Conservation (phyloP, 192 early-diverging fungal species). For the Coemansia sp. region DNA sequence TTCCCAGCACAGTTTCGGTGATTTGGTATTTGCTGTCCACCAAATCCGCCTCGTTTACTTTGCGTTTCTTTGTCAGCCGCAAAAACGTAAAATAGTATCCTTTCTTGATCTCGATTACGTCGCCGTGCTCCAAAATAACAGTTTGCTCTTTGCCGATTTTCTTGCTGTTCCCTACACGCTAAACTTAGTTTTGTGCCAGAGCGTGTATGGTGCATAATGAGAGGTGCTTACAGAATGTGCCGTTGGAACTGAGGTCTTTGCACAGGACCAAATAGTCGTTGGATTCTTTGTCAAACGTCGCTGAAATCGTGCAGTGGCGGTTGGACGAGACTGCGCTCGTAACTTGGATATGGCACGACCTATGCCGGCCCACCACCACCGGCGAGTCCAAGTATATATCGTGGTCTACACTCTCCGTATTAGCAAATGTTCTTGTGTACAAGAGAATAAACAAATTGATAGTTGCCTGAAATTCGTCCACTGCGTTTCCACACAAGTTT, state of each 20-base stretch:
- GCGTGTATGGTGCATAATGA: too few species aligned
- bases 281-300: constrained; percentile 34
- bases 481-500: constrained; percentile 52
- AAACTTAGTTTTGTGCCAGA: too few species aligned
- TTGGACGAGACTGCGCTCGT: constrained; percentile 54
- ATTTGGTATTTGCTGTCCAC: constrained; percentile 53
- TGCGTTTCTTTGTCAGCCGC: constrained; percentile 6
- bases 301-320: constrained; percentile 53
- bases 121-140: constrained; percentile 60
- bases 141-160: constrained; percentile 58
- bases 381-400: constrained; percentile 44
- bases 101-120: constrained; percentile 58
- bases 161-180: constrained; percentile 40
- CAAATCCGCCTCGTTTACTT: background rate
- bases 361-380: constrained; percentile 53
- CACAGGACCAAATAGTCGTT: constrained; percentile 37
- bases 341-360: constrained; percentile 51
- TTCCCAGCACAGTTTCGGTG: constrained; percentile 46
- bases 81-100: constrained; percentile 54
- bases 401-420: constrained; percentile 28
- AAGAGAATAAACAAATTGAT: too few species aligned
- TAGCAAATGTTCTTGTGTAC: too few species aligned
- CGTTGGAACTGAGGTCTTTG: constrained; percentile 63
- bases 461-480: too few species aligned
- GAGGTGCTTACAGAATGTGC: constrained; percentile 44